Base-by-base conservation (phyloP, 2,329 filamentous ascomycete genomes). In the Berkeleyomyces rouxiae region DNA sequence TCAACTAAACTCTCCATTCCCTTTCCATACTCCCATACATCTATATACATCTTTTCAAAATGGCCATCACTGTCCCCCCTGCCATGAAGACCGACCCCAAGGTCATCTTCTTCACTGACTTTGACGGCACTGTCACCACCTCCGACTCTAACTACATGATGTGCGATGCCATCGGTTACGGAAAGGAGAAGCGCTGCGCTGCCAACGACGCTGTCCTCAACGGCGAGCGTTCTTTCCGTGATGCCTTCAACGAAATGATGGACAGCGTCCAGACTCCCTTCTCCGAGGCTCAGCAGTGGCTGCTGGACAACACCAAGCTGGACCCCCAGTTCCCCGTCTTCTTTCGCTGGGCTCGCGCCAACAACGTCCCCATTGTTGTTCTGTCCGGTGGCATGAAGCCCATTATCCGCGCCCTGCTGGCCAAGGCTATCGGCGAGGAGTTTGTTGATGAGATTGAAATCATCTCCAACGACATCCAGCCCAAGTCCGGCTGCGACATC, bases 61-160 rank as follows among this genome's bases (percentile, higher is more conserved):
- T 64, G 63, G 61, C 63, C 36, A 62, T 64, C 49, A 61, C 44
- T 23, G 49, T 65, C 47, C 64, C 63, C 47, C 61, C 64, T 43
- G 62, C 64, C 11, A 65, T 85, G 72, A 77, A 77, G 69, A 83
- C 78, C 64, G 84, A 87, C 72, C 91, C 91, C 60, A 87, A 90
- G 75, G 88, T 89, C 78, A 91, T 99, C 78, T 96, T 99, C 82
- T 97, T 97, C 79, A 96, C 91, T 68, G 93, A 99, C 76, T 97
- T 97, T 72, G 93, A 99, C 75, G 93, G 93, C 70, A 97, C 91
- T 61, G 92, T 96, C 72, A 96, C 92, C 58, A 80, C 79, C 62
- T 77, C 81, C 69, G 83, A 85, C 74, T 81, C 78, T 71, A 86
- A 85, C 71, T 82, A 83, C 74, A 82, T 74, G 73, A 77, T 92